Conservation (phyloP, 129 eudicot species). For the Artemisia tridentata region DNA sequence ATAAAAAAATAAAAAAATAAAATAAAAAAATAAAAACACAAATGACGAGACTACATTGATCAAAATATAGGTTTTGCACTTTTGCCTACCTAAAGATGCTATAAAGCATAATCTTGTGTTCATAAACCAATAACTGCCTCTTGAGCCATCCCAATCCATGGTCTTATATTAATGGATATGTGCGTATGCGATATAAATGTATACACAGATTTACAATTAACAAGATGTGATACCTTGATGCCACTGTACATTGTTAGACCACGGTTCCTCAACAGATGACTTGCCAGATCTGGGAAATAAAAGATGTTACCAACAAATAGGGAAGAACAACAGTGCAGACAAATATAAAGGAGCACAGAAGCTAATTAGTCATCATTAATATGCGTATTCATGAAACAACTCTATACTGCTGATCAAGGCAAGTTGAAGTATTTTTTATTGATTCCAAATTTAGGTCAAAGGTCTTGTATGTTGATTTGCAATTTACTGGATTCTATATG, state of each 20-base stretch:
- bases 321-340: background rate
- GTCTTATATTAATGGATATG: background rate
- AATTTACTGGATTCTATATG: no score
- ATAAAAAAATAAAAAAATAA: no score
- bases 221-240: constrained; percentile 59
- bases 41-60: no score
- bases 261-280: constrained; percentile 64
- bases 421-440: no score
- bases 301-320: constrained; percentile 11
- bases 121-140: background rate
- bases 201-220: constrained; percentile 3
- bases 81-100: no score
- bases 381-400: background rate
- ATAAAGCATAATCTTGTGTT: constrained; percentile 7
- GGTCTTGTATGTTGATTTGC: no score
- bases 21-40: no score
- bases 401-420: background rate
- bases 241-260: constrained; percentile 81
- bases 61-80: constrained; percentile 11
- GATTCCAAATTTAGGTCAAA: no score
- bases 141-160: background rate
- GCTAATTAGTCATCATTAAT: background rate
- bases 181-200: background rate
- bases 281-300: constrained; percentile 64
- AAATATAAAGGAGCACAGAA: background rate